These are phyloP conservation scores for Salix brachista DNA, from an alignment of 345 rosid species.

Conservation along the genomic window DNA sequence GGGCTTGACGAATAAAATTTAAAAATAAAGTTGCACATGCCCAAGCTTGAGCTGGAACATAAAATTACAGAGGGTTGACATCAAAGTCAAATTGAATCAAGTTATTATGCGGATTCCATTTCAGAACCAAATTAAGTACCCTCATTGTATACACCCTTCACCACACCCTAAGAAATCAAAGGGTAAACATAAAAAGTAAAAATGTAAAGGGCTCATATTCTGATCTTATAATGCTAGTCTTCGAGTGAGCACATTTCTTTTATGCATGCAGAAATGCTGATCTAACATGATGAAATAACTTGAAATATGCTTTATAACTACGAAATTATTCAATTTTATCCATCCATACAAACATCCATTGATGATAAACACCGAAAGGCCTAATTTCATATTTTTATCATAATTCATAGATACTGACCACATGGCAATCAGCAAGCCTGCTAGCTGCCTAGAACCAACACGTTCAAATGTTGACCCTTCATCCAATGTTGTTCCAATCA, in stretches of 20 bases:
- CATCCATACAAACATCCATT: not conserved
- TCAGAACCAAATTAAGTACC: not conserved
- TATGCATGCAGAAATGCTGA: not conserved
- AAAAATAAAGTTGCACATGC: not conserved
- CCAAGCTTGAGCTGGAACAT: not conserved
- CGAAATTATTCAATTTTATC: not conserved
- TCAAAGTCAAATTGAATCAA: not conserved
- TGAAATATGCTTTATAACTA: not conserved
- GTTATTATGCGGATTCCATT: not conserved
- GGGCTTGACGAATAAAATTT: not conserved
- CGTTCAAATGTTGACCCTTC: constrained; percentile 81
- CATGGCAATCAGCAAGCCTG: constrained; percentile 68
- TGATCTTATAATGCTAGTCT: not conserved
- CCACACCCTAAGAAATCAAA: not conserved
- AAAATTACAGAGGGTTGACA: not conserved
- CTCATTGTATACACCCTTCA: not conserved
- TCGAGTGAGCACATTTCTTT: not conserved
- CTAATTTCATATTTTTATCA: not conserved
- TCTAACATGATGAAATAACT: not conserved
- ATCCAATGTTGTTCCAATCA: constrained; percentile 78
- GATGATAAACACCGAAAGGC: not conserved
- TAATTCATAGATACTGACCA: constrained; percentile 19
- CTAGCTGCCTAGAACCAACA: constrained; percentile 92
- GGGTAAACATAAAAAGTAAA: not conserved
- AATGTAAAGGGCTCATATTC: not conserved